phyloP scores from a whole-genome alignment of 768 basidiomycete genomes.

The Wakefieldia striispora region DNA sequence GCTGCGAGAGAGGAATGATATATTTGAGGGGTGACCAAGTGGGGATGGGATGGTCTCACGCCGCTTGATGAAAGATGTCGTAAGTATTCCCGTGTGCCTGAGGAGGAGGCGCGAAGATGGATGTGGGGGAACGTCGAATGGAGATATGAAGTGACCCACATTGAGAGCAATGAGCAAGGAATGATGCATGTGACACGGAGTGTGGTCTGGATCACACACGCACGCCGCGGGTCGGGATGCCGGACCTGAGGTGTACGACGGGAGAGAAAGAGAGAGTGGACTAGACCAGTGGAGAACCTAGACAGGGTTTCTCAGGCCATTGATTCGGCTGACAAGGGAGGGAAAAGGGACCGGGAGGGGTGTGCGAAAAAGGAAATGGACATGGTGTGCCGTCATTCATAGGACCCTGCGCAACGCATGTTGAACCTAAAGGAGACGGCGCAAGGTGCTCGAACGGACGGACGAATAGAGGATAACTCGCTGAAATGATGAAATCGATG shows the following conservation, averaged over 20 bases:
- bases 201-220: neutral
- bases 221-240: neutral
- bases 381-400: conserved; percentile 9
- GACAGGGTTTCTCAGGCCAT: no score
- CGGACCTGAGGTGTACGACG: neutral
- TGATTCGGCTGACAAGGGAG: no score
- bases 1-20: neutral
- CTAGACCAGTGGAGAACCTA: no score
- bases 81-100: conserved; percentile 18
- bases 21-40: conserved; percentile 4
- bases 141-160: conserved; percentile 7
- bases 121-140: neutral
- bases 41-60: conserved; percentile 14
- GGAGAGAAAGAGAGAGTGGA: no score
- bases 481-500: no score
- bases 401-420: conserved; percentile 12
- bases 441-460: neutral
- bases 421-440: conserved; percentile 12
- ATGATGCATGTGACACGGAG: conserved; percentile 1
- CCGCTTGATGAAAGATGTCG: conserved; percentile 11
- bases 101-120: neutral
- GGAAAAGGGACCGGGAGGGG: neutral
- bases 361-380: conserved; percentile 13
- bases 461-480: no score
- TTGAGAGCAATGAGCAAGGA: no score